Evolutionary conservation across 179 eudicot species (phyloP).

Genomic region (Carnegiea gigantea): DNA sequence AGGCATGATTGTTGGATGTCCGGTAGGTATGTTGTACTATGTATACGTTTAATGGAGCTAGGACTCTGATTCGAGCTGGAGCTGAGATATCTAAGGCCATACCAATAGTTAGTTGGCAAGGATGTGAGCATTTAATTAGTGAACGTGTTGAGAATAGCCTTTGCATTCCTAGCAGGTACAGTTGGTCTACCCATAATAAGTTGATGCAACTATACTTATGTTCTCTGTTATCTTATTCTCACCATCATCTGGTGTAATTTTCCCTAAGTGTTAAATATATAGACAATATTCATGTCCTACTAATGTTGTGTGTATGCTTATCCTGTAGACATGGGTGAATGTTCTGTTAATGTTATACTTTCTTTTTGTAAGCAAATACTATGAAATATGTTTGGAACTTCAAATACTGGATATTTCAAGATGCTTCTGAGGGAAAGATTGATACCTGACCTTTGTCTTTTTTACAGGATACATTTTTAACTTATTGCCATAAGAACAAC

Average conservation of each 20-base stretch:
- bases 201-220: background rate
- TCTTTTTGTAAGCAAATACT: background rate
- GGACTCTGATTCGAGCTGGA: background rate
- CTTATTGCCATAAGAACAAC: constrained; percentile 11
- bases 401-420: background rate
- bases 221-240: background rate
- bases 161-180: background rate
- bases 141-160: background rate
- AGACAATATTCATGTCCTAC: background rate
- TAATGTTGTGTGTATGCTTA: background rate
- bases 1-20: background rate
- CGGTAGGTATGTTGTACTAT: background rate
- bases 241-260: background rate
- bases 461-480: constrained; percentile 38
- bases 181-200: background rate
- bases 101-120: background rate
- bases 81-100: background rate
- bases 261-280: background rate
- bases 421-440: constrained; percentile 6
- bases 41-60: background rate
- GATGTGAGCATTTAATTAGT: background rate
- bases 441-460: constrained; percentile 5
- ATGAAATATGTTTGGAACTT: background rate
- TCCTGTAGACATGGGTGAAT: background rate
- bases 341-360: background rate